Conservation (phyloP, 768 basidiomycete species). For the Termitomyces sp. region DNA sequence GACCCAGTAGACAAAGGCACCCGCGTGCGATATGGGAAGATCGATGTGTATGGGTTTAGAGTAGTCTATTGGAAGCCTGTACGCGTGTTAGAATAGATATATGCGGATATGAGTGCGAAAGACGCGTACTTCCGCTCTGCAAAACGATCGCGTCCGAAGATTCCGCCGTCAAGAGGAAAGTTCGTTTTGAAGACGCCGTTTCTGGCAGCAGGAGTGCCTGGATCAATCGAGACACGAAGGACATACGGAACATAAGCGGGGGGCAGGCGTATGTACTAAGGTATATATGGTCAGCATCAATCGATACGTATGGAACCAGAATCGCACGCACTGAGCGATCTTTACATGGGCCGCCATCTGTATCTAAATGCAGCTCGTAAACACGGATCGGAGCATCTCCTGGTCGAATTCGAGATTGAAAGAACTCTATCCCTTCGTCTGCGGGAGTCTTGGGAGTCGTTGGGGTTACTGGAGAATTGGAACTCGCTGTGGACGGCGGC, state of each 20-base stretch:
- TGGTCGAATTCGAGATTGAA: slow-evolving; percentile 46
- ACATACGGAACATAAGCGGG: slow-evolving; percentile 88
- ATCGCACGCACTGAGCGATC: slow-evolving; percentile 64
- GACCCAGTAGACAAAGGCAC: slow-evolving; percentile 93
- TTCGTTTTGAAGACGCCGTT: slow-evolving; percentile 95
- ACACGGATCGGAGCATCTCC: slow-evolving; percentile 70
- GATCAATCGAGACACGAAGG: slow-evolving; percentile 84
- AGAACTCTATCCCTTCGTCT: slow-evolving; percentile 89
- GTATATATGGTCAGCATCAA: background rate
- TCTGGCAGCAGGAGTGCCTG: slow-evolving; percentile 85
- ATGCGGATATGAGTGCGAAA: slow-evolving; percentile 9
- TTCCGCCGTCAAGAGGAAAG: slow-evolving; percentile 91
- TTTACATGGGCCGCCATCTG: slow-evolving; percentile 87
- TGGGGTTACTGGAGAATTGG: slow-evolving; percentile 23
- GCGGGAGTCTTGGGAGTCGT: slow-evolving; percentile 84
- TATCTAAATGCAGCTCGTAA: slow-evolving; percentile 80
- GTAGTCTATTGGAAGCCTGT: slow-evolving; percentile 78
- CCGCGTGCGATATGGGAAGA: slow-evolving; percentile 93
- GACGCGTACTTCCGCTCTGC: slow-evolving; percentile 60
- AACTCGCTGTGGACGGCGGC: slow-evolving; percentile 17
- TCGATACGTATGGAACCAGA: background rate
- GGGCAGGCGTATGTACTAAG: slow-evolving; percentile 91
- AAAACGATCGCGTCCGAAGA: slow-evolving; percentile 71
- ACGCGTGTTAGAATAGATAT: slow-evolving; percentile 11
- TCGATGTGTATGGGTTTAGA: slow-evolving; percentile 91